Evolutionary conservation across 2,329 filamentous ascomycete species (phyloP).

Genomic region (Cercospora zeae-maydis): DNA sequence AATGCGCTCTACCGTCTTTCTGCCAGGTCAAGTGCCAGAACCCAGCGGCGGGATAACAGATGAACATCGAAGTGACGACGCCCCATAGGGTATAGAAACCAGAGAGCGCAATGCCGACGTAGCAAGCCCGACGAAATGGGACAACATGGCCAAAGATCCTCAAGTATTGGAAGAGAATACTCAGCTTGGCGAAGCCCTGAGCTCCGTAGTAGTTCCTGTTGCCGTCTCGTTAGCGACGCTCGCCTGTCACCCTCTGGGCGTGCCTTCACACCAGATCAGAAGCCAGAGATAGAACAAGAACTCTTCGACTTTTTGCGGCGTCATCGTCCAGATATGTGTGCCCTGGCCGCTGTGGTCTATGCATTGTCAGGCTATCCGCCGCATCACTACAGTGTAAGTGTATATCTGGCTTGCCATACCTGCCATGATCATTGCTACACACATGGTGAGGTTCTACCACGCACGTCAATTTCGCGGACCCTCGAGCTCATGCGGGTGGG

Average conservation of each 20-base stretch:
- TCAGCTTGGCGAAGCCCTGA: constrained; percentile 13
- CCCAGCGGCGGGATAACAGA: constrained; percentile 7
- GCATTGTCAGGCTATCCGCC: not conserved
- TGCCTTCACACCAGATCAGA: not conserved
- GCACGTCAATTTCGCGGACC: not conserved
- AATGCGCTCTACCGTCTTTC: not conserved
- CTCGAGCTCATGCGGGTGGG: not conserved
- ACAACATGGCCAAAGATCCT: constrained; percentile 10
- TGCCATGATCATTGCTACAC: not conserved
- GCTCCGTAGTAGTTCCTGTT: constrained; percentile 10
- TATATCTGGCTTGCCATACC: not conserved
- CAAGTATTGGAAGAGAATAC: constrained; percentile 11
- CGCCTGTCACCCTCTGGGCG: not conserved
- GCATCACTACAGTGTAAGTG: not conserved
- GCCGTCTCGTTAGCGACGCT: not conserved
- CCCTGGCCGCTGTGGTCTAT: not conserved
- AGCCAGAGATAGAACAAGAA: constrained; percentile 3
- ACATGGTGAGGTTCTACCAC: constrained; percentile 1
- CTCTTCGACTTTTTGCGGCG: not conserved
- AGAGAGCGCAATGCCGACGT: constrained; percentile 1
- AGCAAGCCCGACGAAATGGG: constrained; percentile 12
- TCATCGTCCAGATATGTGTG: constrained; percentile 1
- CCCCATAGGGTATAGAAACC: constrained; percentile 14
- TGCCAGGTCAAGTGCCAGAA: constrained; percentile 13
- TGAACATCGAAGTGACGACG: constrained; percentile 11